Percentiles rank a stretch among this genome's conserved stretches.
Conservation (phyloP, 2,329 filamentous ascomycete genomes). For the Podosphaera fusca region DNA sequence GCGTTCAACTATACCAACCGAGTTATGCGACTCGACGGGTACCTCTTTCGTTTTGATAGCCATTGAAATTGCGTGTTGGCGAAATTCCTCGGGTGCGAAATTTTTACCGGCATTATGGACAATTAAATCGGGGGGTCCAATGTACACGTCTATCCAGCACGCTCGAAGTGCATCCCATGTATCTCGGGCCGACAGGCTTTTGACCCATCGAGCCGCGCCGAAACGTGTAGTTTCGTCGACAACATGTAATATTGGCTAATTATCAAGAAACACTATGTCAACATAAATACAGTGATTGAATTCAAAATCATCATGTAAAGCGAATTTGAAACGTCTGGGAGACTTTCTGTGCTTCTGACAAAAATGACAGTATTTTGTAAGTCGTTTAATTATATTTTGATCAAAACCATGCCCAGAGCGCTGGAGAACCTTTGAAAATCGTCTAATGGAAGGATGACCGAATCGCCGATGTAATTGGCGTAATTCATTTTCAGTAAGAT, state of each 20-base stretch:
- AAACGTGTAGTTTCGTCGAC: conserved; percentile 1
- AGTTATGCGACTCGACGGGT: neutral
- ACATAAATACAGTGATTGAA: conserved; percentile 3
- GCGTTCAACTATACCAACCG: conserved; percentile 1
- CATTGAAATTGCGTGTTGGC: neutral
- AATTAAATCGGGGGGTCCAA: neutral
- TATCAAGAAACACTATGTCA: conserved; percentile 3
- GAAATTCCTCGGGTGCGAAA: conserved; percentile 2
- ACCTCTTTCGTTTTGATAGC: neutral
- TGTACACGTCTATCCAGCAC: neutral
- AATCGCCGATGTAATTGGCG: neutral
- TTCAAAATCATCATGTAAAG: neutral
- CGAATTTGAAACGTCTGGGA: neutral
- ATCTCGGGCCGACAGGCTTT: neutral
- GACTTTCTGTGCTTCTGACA: neutral
- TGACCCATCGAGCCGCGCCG: conserved; percentile 1
- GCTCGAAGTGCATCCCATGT: conserved; percentile 1
- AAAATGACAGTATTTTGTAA: neutral
- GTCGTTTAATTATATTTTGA: neutral
- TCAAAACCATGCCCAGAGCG: neutral
- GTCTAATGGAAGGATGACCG: neutral
- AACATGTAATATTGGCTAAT: conserved; percentile 1
- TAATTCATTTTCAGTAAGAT: neutral
- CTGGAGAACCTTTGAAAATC: neutral
- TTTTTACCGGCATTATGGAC: conserved; percentile 1